phyloP scores from a whole-genome alignment of 768 basidiomycete genomes.

The Chiua virens region DNA sequence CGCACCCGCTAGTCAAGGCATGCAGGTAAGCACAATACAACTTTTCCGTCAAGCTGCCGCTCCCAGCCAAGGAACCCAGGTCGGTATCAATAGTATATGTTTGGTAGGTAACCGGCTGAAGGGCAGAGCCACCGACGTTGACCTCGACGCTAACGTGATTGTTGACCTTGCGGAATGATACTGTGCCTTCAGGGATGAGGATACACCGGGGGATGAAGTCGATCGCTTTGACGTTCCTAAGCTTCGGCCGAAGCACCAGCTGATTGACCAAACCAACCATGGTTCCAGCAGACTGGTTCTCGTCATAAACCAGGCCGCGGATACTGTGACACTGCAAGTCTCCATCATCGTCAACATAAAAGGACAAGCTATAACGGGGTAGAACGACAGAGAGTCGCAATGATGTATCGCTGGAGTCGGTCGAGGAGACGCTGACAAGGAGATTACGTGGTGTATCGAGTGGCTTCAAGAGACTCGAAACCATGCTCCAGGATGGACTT shows the following conservation, averaged over 20 bases:
- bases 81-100: conserved; percentile 31
- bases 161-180: conserved; percentile 30
- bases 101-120: conserved; percentile 19
- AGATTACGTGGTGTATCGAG: conserved; percentile 23
- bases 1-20: conserved; percentile 42
- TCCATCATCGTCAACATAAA: conserved; percentile 33
- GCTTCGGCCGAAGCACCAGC: conserved; percentile 39
- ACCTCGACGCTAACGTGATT: conserved; percentile 11
- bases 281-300: conserved; percentile 40
- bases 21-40: conserved; percentile 46
- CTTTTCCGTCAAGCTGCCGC: conserved; percentile 24
- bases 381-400: conserved; percentile 30
- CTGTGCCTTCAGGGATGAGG: conserved; percentile 39
- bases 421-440: conserved; percentile 11
- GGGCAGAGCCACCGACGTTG: neutral
- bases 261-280: conserved; percentile 42
- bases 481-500: conserved; percentile 25
- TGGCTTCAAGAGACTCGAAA: conserved; percentile 19
- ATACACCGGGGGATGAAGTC: conserved; percentile 14
- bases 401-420: neutral
- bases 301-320: conserved; percentile 41
- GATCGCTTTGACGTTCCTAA: neutral
- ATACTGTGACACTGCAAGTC: conserved; percentile 42
- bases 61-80: conserved; percentile 30
- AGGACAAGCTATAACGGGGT: conserved; percentile 41